Evolutionary conservation across 129 eudicot species (phyloP), one percentile per base, ranked within the genome.

Genomic region (Chrysanthemum makinoi): DNA sequence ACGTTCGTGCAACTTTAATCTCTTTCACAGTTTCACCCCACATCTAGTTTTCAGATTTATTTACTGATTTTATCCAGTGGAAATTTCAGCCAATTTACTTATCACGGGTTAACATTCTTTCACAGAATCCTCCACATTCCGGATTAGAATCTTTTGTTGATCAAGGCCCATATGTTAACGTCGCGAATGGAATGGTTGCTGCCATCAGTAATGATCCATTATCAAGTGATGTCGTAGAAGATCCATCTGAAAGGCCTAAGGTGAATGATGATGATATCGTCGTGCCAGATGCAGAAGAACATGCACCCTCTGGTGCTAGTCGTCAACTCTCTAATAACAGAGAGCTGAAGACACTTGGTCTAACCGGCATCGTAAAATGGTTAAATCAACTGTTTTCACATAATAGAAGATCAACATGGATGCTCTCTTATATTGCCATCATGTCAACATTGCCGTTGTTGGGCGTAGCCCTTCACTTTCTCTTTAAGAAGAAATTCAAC

Each of bases 151-250:
- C 96, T 47, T 80, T 84, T 10, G 89, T 94, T 55, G 99, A 89
- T 68, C 90, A 90, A 51, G 96, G 89, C 73, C 96, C 97, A 11
- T 94, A 84, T 60, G 79, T 94, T 11, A 87, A 87, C 77, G 73
- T 90, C 8, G 67, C 88, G 14, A 82, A 90, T 66, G 96, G 98
- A 48, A 83, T 86, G 93, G 85, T 90, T 59, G 83, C 96, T 48
- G 96, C 86, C 18, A 65, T 84, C 62, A 81, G 83, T 65, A 79
- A 78, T 16, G 96, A 85, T 57, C 82, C 59, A 50, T 70, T 65
- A 33, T 33, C 68, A 70, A 69, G 83, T 50, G 77, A 66, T 43
- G 77, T 28, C 10, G 55, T 60, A 35, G 72, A 79, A 60, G 77
- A 74, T 43, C 59, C 74, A 56, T 74, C 71, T n/a, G 76, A 74